These are phyloP conservation scores for Cicer judaicum DNA, from an alignment of 306 rosid species.

Conservation along the genomic window DNA sequence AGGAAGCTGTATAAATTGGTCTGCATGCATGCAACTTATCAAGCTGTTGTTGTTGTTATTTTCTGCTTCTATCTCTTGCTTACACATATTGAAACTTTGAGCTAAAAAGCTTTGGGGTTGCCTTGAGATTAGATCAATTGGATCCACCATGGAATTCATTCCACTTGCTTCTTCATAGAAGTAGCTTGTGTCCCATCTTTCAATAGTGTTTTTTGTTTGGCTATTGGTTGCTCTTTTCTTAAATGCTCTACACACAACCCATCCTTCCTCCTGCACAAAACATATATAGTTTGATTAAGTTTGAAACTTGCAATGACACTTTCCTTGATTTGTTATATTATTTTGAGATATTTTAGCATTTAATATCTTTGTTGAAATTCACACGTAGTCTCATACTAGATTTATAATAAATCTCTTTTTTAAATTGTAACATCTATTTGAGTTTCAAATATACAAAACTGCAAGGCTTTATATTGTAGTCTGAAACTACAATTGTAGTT, in stretches of 20 bases:
- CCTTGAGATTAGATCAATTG: slow-evolving; percentile 61
- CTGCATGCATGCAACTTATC: slow-evolving; percentile 59
- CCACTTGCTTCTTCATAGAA: slow-evolving; percentile 73
- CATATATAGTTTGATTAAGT: background rate
- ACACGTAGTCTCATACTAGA: background rate
- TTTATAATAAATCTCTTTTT: background rate
- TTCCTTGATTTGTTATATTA: no score
- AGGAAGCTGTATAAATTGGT: slow-evolving; percentile 77
- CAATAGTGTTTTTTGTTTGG: slow-evolving; percentile 62
- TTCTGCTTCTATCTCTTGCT: slow-evolving; percentile 84
- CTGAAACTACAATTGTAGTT: no score
- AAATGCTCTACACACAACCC: slow-evolving; percentile 99
- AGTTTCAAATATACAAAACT: no score
- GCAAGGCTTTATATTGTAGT: no score
- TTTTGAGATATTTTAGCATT: background rate
- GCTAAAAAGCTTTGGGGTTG: slow-evolving; percentile 57
- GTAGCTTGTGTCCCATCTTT: slow-evolving; percentile 81
- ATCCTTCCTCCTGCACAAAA: slow-evolving; percentile 90
- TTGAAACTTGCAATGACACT: background rate
- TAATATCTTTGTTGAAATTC: background rate
- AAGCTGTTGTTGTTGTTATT: background rate
- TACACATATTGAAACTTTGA: slow-evolving; percentile 63
- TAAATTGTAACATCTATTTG: background rate
- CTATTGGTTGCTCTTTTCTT: slow-evolving; percentile 66
- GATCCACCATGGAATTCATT: slow-evolving; percentile 55